These are phyloP conservation scores for Ilyonectria mors-panacis DNA, from an alignment of 2,329 filamentous ascomycete genomes.

Conservation along the genomic window DNA sequence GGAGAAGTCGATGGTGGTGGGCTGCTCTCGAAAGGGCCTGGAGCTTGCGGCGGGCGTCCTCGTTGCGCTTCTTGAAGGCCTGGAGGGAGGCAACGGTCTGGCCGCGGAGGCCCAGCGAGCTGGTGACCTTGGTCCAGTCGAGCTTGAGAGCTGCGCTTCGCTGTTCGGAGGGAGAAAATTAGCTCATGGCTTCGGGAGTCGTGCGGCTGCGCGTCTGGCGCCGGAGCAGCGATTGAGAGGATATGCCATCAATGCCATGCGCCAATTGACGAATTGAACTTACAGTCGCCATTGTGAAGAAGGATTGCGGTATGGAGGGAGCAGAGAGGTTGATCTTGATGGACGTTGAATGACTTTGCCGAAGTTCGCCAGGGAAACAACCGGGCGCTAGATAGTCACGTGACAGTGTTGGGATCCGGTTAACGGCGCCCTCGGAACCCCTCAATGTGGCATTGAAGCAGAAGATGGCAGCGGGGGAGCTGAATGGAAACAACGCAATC, in stretches of 20 bases:
- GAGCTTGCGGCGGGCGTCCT: slow-evolving; percentile 96
- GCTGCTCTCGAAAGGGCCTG: slow-evolving; percentile 85
- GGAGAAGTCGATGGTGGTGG: slow-evolving; percentile 91
- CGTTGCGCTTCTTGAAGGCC: slow-evolving; percentile 99
- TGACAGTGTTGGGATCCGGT: slow-evolving; percentile 43
- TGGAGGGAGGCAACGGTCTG: slow-evolving; percentile 92
- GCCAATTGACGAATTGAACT: slow-evolving; percentile 60
- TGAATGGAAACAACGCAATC: background rate
- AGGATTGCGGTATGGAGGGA: slow-evolving; percentile 62
- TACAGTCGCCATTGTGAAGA: slow-evolving; percentile 79
- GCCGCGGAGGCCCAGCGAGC: slow-evolving; percentile 95
- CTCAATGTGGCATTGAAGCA: slow-evolving; percentile 35
- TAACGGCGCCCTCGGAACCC: slow-evolving; percentile 41
- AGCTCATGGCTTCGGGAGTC: slow-evolving; percentile 61
- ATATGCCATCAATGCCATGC: slow-evolving; percentile 38
- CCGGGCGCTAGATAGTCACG: slow-evolving; percentile 51
- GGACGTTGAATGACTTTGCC: slow-evolving; percentile 63
- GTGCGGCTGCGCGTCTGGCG: slow-evolving; percentile 34
- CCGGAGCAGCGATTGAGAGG: slow-evolving; percentile 31
- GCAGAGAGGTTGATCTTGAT: slow-evolving; percentile 66
- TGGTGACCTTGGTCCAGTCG: slow-evolving; percentile 97
- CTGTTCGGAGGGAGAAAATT: slow-evolving; percentile 72
- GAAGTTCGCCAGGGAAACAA: slow-evolving; percentile 56
- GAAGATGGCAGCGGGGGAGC: slow-evolving; percentile 13
- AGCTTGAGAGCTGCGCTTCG: slow-evolving; percentile 99